Base-by-base conservation (phyloP, 1,284 basidiomycete species). In the Cutaneotrichosporon mucoides region DNA sequence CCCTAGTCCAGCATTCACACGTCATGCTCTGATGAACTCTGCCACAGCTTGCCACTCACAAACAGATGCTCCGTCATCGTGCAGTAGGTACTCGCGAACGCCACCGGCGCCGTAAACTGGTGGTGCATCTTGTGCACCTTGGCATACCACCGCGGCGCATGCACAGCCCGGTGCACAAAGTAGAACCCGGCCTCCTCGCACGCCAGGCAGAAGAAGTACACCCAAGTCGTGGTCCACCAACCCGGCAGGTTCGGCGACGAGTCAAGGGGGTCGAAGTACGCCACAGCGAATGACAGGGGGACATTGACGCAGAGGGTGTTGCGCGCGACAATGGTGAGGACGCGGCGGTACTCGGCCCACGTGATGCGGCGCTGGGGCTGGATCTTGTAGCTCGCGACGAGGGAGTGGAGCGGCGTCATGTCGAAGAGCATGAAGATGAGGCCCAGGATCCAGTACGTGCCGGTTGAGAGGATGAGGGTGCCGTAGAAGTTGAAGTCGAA, bases 101-200 rank as follows among this genome's bases (percentile, higher is more conserved):
- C 62, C 43, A 64, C 62, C 7, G 62, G 62, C 7, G 62, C 62
- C 16, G 56, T 56, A 43, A 64, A 64, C 55, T 47, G 52, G 62
- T 64, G 62, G 59, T 64, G 62, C 50, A 61, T 47, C 52, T 64
- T 64, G 57, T 64, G 62, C 15, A 61, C 16, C 11, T 9, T 41
- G 13, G 55, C 62, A n/a, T 64, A 64, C 37, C 58, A 37, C 8
- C 43, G 34, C 40, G 55, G 55, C 12, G 37, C 12, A 49, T 64
- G 62, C 8, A 55, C 45, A 10, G 53, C 44, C 42, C 62, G 56
- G 51, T 64, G 62, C n/a, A 64, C 57, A 38, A 35, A 6, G 54
- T 55, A 64, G 47, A 64, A 64, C 12, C 62, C 62, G n/a, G 43
- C 57, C 57, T 64, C 62, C 55, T 64, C 62, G 34, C 54, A 64